Base-by-base conservation (phyloP, 139 green algal species). In the Volvox africanus region DNA sequence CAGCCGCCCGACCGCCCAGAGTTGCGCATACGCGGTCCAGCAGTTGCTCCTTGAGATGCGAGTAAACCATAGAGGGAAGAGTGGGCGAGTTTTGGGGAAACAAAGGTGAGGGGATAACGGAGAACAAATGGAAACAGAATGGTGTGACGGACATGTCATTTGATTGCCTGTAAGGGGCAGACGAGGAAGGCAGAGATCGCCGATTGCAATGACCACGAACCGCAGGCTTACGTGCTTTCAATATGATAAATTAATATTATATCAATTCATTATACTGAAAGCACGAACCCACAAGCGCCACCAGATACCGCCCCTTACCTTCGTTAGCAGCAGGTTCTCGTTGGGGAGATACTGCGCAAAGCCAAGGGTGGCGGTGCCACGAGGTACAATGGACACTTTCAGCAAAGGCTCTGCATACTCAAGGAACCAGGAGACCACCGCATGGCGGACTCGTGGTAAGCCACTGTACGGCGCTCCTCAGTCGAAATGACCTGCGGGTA, bases 301-400 rank as follows among this genome's bases (percentile, higher is more conserved):
- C 44, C 44, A 55, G 44, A 9, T 55, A 55, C 44, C 28, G 1
- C 80, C 62, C 37, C 84, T 68, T 82, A 62, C 85, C 92, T 95
- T 97, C 3, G 98, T 99, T 92, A 98, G 96, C 88, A 99, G 96
- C 91, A 99, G 92, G 94, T 99, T 99, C 92, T 99, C 98, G 88
- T 98, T 99, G 44, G 98, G 98, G 81, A 99, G 96, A 96, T 99
- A 99, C 96, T 99, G 98, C 32, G 98, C 98, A 93, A 99, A 99
- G 78, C 98, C 98, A 35, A 99, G 95, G 28, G 98, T 98, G 3
- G 98, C 98, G 2, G 95, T 97, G 73, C 98, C 98, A 20, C 98
- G 95, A 14, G 98, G 98, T 78, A 99, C 98, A 81, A 99, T 99
- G 62, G 97, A 99, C 80, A 99, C 93, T 89, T 94, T 99, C 55